Base-by-base conservation (phyloP, 1,139 yeast species). In the Pichia sp. region DNA sequence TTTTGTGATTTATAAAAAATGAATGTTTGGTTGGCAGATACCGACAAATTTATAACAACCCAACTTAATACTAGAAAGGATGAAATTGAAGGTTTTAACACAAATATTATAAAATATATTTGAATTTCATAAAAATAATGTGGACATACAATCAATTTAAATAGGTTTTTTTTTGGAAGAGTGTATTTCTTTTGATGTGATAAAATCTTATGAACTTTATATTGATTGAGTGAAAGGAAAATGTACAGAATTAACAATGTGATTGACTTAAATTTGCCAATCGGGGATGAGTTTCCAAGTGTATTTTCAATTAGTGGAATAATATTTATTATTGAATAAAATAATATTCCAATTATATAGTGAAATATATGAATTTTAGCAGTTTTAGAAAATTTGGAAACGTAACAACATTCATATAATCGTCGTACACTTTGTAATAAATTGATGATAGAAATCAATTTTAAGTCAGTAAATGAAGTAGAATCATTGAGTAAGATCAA, bases 71-170 rank as follows among this genome's bases (percentile, higher is more conserved):
- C 53, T 25, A 65, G 42, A 13, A 57, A 19, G n/a, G 60, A 58
- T 0, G 57, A 55, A 2, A 16, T 6, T 3, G 55, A 60, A 13
- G 54, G 51, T 7, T 56, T 49, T 3, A 65, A 25, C 0, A 62
- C 5, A 8, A 60, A 58, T 1, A 78, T 61, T 0, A 79, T 63
- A 0, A 73, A 46, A 61, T 91, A 91, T 22, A 90, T 77, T 31
- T 78, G 53, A 1, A 87, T 70, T 64, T 91, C 98, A 60, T 86
- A 87, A 19, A 84, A 71, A 62, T 90, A 91, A 66, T 91, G 97
- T 0, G 97, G 91, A 61, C 90, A 84, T 14, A 85, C 75, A 2
- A 80, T 74, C 16, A 63, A 61, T 42, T 67, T 67, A 65, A 88
- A 84, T 47, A 81, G 62, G 1, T 83, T 75, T 42, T 67, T 67